These are phyloP conservation scores for Chimonanthus salicifolius DNA, from an alignment of 164 flowering plant species.

Conservation along the genomic window DNA sequence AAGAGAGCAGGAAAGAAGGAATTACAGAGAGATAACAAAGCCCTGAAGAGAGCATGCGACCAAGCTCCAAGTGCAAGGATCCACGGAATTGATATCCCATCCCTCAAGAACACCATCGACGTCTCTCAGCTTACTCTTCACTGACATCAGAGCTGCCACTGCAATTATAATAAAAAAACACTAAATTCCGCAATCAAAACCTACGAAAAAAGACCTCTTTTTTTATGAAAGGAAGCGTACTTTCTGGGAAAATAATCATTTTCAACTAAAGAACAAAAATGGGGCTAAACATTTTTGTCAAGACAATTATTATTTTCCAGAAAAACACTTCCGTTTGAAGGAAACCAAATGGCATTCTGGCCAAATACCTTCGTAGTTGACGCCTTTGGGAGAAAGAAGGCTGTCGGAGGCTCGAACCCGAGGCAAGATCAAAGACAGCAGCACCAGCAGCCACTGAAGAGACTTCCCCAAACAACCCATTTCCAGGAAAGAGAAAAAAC, in stretches of 20 bases:
- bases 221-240: too few species aligned
- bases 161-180: conserved; percentile 3
- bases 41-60: conserved; percentile 84
- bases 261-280: background rate
- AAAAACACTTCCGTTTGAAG: background rate
- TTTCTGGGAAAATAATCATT: too few species aligned
- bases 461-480: conserved; percentile 1
- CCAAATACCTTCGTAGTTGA: conserved; percentile 80
- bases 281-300: background rate
- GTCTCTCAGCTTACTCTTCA: conserved; percentile 73
- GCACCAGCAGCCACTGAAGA: background rate
- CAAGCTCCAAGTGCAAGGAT: conserved; percentile 97
- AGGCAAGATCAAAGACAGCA: conserved; percentile 17
- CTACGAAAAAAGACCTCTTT: background rate
- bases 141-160: conserved; percentile 93
- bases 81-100: conserved; percentile 97
- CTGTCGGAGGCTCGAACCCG: conserved; percentile 33
- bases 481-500: background rate
- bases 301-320: background rate
- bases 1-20: conserved; percentile 4
- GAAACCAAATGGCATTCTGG: background rate
- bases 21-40: conserved; percentile 83
- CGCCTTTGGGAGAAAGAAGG: conserved; percentile 92
- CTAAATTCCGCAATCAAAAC: background rate
- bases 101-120: conserved; percentile 56